Base-by-base conservation (phyloP, 768 basidiomycete species). In the Trametes maxima region DNA sequence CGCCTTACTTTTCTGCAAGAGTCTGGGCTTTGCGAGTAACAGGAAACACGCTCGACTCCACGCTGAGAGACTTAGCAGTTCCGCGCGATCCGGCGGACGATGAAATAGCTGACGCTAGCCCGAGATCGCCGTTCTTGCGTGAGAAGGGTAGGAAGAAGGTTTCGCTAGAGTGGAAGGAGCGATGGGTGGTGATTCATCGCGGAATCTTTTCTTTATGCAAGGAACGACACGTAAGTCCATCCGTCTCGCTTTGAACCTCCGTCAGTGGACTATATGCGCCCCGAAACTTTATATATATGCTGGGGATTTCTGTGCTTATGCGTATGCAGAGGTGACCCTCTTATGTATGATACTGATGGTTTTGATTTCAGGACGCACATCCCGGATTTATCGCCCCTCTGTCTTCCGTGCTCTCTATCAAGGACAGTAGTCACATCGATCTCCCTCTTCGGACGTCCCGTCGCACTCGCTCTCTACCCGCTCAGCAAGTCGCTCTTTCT, bases 101-200 rank as follows among this genome's bases (percentile, higher is more conserved):
- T 39, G 59, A 54, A 25, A 42, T 44, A n/a, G 28, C 42, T 13
- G 62, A 59, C 21, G 52, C 37, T 7, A 55, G 21, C 33, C 51
- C 52, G 28, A 47, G 52, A 49, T 60, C 59, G 1, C 47, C 52
- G 16, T 35, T 50, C 19, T 22, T 51, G 25, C 57, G 61, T 5
- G 61, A 61, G 19, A 63, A 63, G 43, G 47, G 46, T 36, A 62
- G 60, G 57, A 61, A 59, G 33, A 63, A 65, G 68, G 66, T 70
- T 64, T 79, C 78, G 59, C 60, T 83, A 10, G 87, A 87, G 51
- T 90, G 89, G 89, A 79, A 80, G 44, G 77, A 83, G 17, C 74
- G 85, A 4, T 88, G 85, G 83, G 75, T 85, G 45, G 76, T 88
- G n/a, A 79, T 90, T 28, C 75, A 78, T 54, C 80, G 84, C 22